Evolutionary conservation across 306 rosid genomes (phyloP), one percentile per base, ranked within the genome.

Genomic region (Pterocarpus santalinus): DNA sequence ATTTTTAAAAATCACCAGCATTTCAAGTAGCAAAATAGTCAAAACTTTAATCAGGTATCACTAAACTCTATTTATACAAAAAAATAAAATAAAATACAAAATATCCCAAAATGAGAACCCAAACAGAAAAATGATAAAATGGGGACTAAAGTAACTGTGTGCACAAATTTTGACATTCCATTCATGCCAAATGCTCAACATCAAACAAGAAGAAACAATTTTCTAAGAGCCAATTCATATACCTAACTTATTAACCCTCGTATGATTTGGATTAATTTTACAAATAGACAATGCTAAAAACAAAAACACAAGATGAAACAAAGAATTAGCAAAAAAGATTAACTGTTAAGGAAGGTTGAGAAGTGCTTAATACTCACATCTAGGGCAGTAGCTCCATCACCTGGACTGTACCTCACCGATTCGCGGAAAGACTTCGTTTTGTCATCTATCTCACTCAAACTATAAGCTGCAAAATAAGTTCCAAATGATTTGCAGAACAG

Each of bases 391-490:
- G 86, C 88, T 68, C 87, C 88, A 33, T 88, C 95, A 13, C 83
- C 17, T 2, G 68, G 35, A 17, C 63, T 78, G 47, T 77, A 56
- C 79, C 71, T 82, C 1, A 38, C 77, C 38, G 85, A 68, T 4
- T 75, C 86, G 6, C 89, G 93, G 16, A 92, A 71, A 34, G 86
- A 75, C 86, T 76, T 88, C 0, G 93, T 84, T 85, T 85, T 90
- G 16, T 83, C 76, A 33, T 89, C 95, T 28, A 92, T 71, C 70
- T 89, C 95, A 8, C 86, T 81, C 46, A 73, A 60, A 56, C 86
- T 77, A 86, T 90, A 90, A 5, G 89, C 97, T 92, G 89, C 80
- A 68, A 41, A 65, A 70, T 2, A 5, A 82, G 81, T 73, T 41
- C 16, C 71, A 73, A 61, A 41, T 8, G 44, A 67, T 39, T 46